These are phyloP conservation scores for Trapa incisa DNA, from an alignment of 345 rosid genomes.

Conservation along the genomic window DNA sequence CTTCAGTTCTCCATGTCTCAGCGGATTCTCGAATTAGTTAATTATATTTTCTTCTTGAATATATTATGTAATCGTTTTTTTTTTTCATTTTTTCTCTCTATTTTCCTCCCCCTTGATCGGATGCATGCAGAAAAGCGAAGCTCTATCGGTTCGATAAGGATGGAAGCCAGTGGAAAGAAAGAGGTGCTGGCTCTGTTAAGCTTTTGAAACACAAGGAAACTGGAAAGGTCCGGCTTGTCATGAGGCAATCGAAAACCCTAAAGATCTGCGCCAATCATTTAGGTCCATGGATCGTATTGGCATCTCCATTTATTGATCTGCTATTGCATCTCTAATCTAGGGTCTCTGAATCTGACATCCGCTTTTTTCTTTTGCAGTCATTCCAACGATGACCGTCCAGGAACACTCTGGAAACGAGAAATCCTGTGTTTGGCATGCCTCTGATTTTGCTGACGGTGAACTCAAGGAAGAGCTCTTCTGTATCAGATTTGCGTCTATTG, in stretches of 20 bases:
- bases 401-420: conserved; percentile 41
- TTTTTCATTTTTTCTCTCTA: background rate
- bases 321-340: background rate
- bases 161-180: conserved; percentile 82
- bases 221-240: conserved; percentile 74
- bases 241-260: conserved; percentile 88
- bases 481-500: conserved; percentile 55
- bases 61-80: background rate
- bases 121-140: conserved; percentile 64
- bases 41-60: background rate
- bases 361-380: too few species aligned
- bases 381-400: conserved; percentile 14
- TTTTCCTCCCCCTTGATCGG: too few species aligned
- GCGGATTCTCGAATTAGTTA: background rate
- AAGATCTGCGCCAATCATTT: conserved; percentile 95
- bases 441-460: conserved; percentile 64
- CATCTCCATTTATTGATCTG: background rate
- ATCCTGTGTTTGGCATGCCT: conserved; percentile 66
- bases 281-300: background rate
- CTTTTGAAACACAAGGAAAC: conserved; percentile 63
- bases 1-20: background rate
- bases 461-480: conserved; percentile 70
- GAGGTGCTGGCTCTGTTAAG: conserved; percentile 90
- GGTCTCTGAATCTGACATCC: background rate
- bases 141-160: conserved; percentile 79